phyloP scores from a whole-genome alignment of 805 yeast genomes.

The Nadsonia fulvescens region DNA sequence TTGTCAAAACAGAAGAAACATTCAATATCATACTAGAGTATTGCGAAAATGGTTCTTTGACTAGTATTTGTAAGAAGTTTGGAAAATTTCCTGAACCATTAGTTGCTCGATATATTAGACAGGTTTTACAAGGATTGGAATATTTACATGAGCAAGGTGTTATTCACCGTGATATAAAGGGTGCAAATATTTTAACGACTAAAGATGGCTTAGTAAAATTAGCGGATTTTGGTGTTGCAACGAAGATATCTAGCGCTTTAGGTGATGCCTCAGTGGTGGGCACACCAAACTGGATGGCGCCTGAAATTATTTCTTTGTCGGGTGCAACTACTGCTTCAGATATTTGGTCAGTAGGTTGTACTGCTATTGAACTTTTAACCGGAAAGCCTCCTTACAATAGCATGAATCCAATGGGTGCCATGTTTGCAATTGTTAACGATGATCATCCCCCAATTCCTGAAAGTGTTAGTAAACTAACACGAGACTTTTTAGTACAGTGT shows the following conservation, averaged over 20 bases:
- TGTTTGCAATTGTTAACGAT: slow-evolving; percentile 69
- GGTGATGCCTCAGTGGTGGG: slow-evolving; percentile 33
- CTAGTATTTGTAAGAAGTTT: slow-evolving; percentile 32
- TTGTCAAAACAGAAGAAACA: slow-evolving; percentile 33
- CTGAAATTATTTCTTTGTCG: slow-evolving; percentile 72
- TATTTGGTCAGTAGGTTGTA: slow-evolving; percentile 79
- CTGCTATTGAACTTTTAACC: slow-evolving; percentile 69
- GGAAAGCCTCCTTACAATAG: slow-evolving; percentile 80
- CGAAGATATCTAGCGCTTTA: slow-evolving; percentile 21
- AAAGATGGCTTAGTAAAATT: slow-evolving; percentile 46
- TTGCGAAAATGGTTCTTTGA: slow-evolving; percentile 47
- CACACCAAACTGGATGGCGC: slow-evolving; percentile 98
- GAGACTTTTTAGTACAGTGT: slow-evolving; percentile 48
- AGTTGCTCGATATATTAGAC: slow-evolving; percentile 30
- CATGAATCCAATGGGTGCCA: slow-evolving; percentile 55
- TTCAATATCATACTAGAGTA: slow-evolving; percentile 47
- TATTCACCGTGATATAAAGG: slow-evolving; percentile 62
- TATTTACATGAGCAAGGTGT: slow-evolving; percentile 58
- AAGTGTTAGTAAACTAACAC: slow-evolving; percentile 21
- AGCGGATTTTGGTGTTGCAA: slow-evolving; percentile 68
- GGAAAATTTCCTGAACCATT: slow-evolving; percentile 39
- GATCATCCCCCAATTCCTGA: slow-evolving; percentile 54
- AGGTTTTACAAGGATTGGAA: slow-evolving; percentile 40
- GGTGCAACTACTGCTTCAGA: slow-evolving; percentile 83
- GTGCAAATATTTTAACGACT: slow-evolving; percentile 50